Evolutionary conservation across 2,329 filamentous ascomycete genomes (phyloP).

Genomic region (Phoma sp.): DNA sequence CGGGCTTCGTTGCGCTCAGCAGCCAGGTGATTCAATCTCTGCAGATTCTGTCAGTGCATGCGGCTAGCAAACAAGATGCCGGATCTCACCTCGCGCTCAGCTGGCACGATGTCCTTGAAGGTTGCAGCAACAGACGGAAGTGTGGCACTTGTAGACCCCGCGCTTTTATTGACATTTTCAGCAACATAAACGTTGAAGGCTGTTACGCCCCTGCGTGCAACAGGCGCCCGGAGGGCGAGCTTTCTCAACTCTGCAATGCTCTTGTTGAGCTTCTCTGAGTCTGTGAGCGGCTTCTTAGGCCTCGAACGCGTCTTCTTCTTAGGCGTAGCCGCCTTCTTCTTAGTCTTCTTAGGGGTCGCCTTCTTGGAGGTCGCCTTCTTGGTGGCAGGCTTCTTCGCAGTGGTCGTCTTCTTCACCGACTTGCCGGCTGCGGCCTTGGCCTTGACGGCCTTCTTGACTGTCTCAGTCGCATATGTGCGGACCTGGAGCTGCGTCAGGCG

Average conservation of each 20-base stretch:
- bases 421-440: constrained; percentile 33
- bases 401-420: constrained; percentile 23
- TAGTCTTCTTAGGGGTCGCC: constrained; percentile 29
- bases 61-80: not conserved
- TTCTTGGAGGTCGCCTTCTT: constrained; percentile 34
- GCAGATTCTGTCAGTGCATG: constrained; percentile 11
- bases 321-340: constrained; percentile 20
- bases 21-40: constrained; percentile 62
- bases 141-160: not conserved
- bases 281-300: constrained; percentile 36
- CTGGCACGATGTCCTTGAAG: constrained; percentile 39
- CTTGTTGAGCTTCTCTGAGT: constrained; percentile 37
- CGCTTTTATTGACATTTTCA: constrained; percentile 23
- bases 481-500: constrained; percentile 9
- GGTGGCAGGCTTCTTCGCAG: constrained; percentile 27
- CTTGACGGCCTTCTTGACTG: constrained; percentile 34
- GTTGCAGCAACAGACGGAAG: not conserved
- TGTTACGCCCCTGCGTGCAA: not conserved
- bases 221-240: constrained; percentile 47
- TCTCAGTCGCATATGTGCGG: constrained; percentile 44
- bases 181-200: constrained; percentile 36
- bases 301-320: constrained; percentile 25
- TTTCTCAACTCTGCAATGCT: constrained; percentile 43
- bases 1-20: constrained; percentile 55
- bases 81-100: constrained; percentile 45